These are phyloP conservation scores for Pyrenopolyporus hunteri DNA, from an alignment of 495 filamentous ascomycete species.

Conservation along the genomic window DNA sequence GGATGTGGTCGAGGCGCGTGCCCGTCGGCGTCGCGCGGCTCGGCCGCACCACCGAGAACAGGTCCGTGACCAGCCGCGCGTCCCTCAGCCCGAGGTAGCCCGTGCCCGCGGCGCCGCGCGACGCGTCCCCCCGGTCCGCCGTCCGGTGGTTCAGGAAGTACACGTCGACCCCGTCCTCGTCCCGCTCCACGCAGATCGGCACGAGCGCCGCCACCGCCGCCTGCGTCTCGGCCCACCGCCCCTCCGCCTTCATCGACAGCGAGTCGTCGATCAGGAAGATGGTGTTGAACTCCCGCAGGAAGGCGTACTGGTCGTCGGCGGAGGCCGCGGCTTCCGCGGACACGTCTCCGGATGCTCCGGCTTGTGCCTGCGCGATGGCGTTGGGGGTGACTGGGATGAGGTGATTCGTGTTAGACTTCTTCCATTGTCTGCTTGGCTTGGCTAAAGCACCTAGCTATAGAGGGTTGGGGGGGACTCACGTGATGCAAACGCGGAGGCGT, in stretches of 20 bases:
- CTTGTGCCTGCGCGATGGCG: slow-evolving; percentile 4
- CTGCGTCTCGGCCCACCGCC: slow-evolving; percentile 76
- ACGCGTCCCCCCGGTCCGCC: slow-evolving; percentile 12
- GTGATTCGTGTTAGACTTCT: not conserved
- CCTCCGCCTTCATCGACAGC: slow-evolving; percentile 76
- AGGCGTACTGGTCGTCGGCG: slow-evolving; percentile 74
- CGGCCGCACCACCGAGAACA: slow-evolving; percentile 72
- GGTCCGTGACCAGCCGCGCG: slow-evolving; percentile 59
- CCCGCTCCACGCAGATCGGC: slow-evolving; percentile 82
- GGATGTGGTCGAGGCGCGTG: slow-evolving; percentile 70
- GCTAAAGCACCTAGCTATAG: not conserved
- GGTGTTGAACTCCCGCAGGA: slow-evolving; percentile 88
- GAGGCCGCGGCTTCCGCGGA: not conserved
- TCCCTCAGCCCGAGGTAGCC: slow-evolving; percentile 65
- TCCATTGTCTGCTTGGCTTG: too few species aligned
- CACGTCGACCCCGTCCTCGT: slow-evolving; percentile 90
- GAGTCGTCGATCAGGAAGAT: slow-evolving; percentile 95
- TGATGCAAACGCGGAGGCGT: not conserved
- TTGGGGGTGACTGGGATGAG: not conserved
- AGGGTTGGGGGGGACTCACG: not conserved
- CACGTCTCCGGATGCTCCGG: too few species aligned
- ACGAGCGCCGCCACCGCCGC: slow-evolving; percentile 77
- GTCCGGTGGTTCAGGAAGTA: slow-evolving; percentile 81
- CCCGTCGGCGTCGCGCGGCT: slow-evolving; percentile 77
- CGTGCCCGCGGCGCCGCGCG: slow-evolving; percentile 43